Base-by-base conservation (phyloP, 805 yeast species). In the Maudiozyma bulderi region DNA sequence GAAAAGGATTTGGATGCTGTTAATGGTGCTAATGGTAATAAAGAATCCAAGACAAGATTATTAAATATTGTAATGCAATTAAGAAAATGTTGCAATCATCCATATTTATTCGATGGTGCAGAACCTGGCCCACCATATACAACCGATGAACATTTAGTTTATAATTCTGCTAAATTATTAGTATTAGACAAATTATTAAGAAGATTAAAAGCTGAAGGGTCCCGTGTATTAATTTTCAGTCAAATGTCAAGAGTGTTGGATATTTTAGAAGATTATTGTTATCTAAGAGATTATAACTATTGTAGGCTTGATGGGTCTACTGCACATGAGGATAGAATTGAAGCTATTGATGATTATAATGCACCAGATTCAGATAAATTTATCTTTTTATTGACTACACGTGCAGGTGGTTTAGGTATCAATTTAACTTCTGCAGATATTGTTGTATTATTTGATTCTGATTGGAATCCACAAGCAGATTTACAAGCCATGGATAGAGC, bases 361-460 rank as follows among this genome's bases (percentile, higher is more conserved):
- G 79, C 76, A n/a, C 89, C 88, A 10, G 86, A 73, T 40, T 78
- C 85, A 6, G 73, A 77, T 11, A 85, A 85, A 56, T 85, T 85
- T 61, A 73, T 84, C n/a, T 85, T 85, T 56, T 66, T 85, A 52
- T 71, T 85, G 55, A 85, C 95, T 5, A 85, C 95, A 3, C 78
- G 95, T 72, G 95, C 95, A 43, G 93, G 96, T 67, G 96, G 96
- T 9, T 73, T 88, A 62, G 95, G 95, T 67, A 85, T 85, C 58
- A 85, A 85, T 61, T 73, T 85, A 59, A 85, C 93, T 4, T 70
- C 81, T n/a, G 93, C 93, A 1, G 90, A 85, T 64, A 73, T 82
- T 53, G 95, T 85, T 44, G 76, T 85, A 3, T 65, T 85, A 43
- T 85, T 73, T 61, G 95, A 85, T 66, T 82, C 89, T 3, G 95